These are phyloP conservation scores for Thoreauomyces humboldtii DNA, from an alignment of 192 early-diverging fungal species.

Conservation along the genomic window DNA sequence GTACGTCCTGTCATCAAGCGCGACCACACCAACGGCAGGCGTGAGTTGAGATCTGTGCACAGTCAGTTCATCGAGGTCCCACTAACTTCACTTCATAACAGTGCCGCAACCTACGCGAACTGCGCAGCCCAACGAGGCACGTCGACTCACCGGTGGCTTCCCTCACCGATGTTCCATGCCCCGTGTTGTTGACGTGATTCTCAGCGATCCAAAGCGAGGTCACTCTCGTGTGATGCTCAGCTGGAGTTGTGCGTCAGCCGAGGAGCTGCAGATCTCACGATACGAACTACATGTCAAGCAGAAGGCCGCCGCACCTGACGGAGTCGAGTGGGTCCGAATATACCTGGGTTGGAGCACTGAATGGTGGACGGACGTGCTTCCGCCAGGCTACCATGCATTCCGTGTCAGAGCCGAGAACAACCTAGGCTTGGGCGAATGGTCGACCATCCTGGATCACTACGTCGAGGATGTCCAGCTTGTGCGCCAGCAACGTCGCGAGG, in stretches of 20 bases:
- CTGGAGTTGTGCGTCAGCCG: slow-evolving; percentile 27
- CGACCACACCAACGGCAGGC: too few relatives aligned
- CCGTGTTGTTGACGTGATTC: slow-evolving; percentile 8
- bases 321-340: slow-evolving; percentile 17
- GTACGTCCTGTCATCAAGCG: slow-evolving; percentile 24
- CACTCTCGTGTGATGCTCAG: slow-evolving; percentile 7
- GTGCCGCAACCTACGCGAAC: slow-evolving; percentile 18
- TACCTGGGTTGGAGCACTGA: slow-evolving; percentile 24
- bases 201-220: slow-evolving; percentile 21
- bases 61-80: too few relatives aligned
- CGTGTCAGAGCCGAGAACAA: slow-evolving; percentile 29
- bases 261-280: slow-evolving; percentile 27
- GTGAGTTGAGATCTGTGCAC: too few relatives aligned
- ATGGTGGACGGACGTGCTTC: slow-evolving; percentile 21
- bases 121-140: slow-evolving; percentile 15
- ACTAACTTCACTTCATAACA: not conserved
- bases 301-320: slow-evolving; percentile 3
- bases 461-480: slow-evolving; percentile 25
- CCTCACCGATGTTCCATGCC: slow-evolving; percentile 34
- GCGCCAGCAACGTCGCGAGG: slow-evolving; percentile 24
- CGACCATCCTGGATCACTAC: slow-evolving; percentile 18
- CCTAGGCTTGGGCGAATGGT: slow-evolving; percentile 29
- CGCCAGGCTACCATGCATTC: slow-evolving; percentile 28
- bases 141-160: slow-evolving; percentile 30
- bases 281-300: slow-evolving; percentile 31